phyloP scores from a whole-genome alignment of 202 grass and related monocot genomes.

The Saccharum hybrid region DNA sequence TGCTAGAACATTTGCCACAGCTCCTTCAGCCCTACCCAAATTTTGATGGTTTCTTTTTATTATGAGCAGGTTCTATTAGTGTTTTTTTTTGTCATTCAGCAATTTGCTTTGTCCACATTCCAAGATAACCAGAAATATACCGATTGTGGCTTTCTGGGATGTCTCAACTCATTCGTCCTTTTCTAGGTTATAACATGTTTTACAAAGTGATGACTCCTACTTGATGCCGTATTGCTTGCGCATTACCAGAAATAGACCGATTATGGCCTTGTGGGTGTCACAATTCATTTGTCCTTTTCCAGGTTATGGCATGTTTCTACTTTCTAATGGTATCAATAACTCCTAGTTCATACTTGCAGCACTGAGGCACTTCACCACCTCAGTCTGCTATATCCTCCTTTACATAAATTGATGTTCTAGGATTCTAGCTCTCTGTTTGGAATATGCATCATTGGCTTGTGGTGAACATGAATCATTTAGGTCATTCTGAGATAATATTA shows the following conservation, averaged over 20 bases:
- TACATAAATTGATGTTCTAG: background rate
- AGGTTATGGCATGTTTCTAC: background rate
- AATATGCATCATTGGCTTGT: background rate
- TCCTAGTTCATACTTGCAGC: background rate
- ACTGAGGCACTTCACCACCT: background rate
- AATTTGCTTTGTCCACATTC: background rate
- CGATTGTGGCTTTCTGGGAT: background rate
- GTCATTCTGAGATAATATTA: background rate
- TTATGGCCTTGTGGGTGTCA: background rate
- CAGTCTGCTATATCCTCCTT: background rate
- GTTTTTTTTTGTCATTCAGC: background rate
- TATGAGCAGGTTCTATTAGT: conserved; percentile 8
- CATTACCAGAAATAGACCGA: background rate
- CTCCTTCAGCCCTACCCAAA: background rate
- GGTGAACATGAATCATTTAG: conserved; percentile 1
- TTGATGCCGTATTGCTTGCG: background rate
- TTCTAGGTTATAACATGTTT: background rate
- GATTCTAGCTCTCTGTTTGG: background rate
- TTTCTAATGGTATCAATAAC: conserved; percentile 14
- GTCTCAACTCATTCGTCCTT: background rate
- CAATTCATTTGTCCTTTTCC: background rate
- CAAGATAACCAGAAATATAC: background rate
- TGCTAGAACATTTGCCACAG: conserved; percentile 14
- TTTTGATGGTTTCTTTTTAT: conserved; percentile 5
- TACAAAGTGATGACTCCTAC: background rate